Conservation (phyloP, 495 filamentous ascomycete genomes). For the Penicillium chermesinum region DNA sequence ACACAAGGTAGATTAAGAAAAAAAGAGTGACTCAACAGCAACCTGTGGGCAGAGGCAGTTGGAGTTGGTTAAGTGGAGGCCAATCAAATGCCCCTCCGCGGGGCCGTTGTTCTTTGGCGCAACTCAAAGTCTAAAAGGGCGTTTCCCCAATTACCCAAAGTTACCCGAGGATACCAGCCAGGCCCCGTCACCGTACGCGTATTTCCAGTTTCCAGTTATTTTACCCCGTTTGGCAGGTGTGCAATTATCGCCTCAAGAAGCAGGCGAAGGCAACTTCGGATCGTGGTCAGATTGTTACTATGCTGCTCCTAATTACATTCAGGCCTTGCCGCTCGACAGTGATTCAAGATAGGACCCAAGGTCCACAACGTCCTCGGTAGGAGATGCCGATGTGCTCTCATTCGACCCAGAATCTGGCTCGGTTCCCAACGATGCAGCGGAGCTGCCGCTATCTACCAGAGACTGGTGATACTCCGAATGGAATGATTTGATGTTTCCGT, state of each 20-base stretch:
- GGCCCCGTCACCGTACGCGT: no score
- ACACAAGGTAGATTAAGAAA: neutral
- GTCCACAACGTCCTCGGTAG: no score
- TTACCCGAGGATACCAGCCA: constrained; percentile 6
- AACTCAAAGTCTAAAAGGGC: neutral
- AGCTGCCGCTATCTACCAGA: neutral
- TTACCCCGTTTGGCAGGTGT: neutral
- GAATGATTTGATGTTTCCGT: neutral
- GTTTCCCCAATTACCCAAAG: constrained; percentile 2
- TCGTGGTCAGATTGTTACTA: constrained; percentile 5
- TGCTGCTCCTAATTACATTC: neutral
- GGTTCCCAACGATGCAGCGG: neutral
- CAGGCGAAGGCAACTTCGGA: constrained; percentile 2
- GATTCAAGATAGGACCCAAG: no score
- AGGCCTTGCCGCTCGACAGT: no score
- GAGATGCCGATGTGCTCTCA: constrained; percentile 16
- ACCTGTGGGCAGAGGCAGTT: neutral
- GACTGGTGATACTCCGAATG: neutral
- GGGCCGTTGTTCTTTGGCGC: neutral
- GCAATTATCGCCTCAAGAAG: neutral
- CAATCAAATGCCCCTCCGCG: neutral
- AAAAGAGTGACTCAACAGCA: constrained; percentile 2
- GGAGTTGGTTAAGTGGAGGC: neutral
- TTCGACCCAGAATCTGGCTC: neutral
- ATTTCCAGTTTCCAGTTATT: neutral